Percentiles rank a stretch among this genome's conserved stretches.
phyloP scores from a whole-genome alignment of 83 land plant species.

The Diphasiastrum complanatum region DNA sequence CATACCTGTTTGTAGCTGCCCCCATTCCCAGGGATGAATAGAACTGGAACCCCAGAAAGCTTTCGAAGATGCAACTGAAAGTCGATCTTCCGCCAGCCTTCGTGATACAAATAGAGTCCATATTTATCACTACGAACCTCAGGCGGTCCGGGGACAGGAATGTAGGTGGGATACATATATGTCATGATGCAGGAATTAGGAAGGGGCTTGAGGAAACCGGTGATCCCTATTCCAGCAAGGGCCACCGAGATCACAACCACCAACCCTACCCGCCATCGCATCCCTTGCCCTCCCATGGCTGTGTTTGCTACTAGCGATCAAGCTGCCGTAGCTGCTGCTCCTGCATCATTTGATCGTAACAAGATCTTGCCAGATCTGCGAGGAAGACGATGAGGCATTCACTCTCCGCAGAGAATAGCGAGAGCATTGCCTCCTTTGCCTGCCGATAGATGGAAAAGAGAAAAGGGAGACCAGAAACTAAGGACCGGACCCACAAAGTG shows the following conservation, averaged over 20 bases:
- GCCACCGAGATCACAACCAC: conserved; percentile 25
- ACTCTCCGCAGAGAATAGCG: too few relatives aligned
- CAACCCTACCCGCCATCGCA: conserved; percentile 24
- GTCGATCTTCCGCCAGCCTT: conserved; percentile 96
- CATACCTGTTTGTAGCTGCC: conserved; percentile 95
- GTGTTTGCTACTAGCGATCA: too few relatives aligned
- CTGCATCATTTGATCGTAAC: too few relatives aligned
- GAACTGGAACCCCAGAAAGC: conserved; percentile 82
- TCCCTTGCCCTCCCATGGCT: too few relatives aligned
- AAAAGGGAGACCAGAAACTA: too few relatives aligned
- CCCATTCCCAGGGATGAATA: conserved; percentile 93
- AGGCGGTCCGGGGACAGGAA: conserved; percentile 48
- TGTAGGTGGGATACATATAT: conserved; percentile 96
- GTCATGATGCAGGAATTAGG: conserved; percentile 84
- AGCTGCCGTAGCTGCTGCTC: too few relatives aligned
- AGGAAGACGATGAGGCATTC: too few relatives aligned
- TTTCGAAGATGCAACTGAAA: conserved; percentile 57
- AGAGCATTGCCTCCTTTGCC: too few relatives aligned
- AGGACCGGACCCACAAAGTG: too few relatives aligned
- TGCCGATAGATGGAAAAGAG: too few relatives aligned
- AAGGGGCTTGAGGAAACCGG: conserved; percentile 54
- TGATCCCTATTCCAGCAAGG: conserved; percentile 37
- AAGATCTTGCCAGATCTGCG: too few relatives aligned
- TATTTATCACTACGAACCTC: conserved; percentile 53
- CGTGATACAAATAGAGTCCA: conserved; percentile 86